Conservation (phyloP, 495 filamentous ascomycete genomes). For the Penicillium canescens region DNA sequence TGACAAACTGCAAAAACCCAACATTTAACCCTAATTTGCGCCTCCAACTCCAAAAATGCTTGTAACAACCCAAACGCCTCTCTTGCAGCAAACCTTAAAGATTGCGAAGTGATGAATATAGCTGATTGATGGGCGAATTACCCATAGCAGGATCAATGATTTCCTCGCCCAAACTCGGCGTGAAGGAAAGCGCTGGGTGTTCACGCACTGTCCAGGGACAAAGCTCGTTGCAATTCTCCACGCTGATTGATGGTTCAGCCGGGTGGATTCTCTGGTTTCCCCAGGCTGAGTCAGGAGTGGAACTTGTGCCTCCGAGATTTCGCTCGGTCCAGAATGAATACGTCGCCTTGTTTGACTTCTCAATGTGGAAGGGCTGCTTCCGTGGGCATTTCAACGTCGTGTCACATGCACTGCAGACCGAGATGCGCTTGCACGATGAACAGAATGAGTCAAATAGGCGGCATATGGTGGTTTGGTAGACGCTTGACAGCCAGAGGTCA, state of each 20-base stretch:
- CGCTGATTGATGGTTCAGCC: slow-evolving; percentile 33
- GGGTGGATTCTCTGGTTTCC: slow-evolving; percentile 45
- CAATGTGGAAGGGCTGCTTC: slow-evolving; percentile 32
- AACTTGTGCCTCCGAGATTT: slow-evolving; percentile 33
- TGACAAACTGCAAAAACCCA: not conserved
- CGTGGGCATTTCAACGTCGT: slow-evolving; percentile 39
- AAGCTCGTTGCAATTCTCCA: slow-evolving; percentile 45
- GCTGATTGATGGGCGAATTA: slow-evolving; percentile 35
- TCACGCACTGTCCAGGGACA: slow-evolving; percentile 48
- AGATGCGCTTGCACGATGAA: slow-evolving; percentile 40
- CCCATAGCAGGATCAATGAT: slow-evolving; percentile 40
- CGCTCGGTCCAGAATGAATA: slow-evolving; percentile 45
- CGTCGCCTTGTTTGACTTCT: slow-evolving; percentile 26
- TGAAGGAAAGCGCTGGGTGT: slow-evolving; percentile 36
- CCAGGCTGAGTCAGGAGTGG: slow-evolving; percentile 34
- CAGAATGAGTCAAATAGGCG: slow-evolving; percentile 40
- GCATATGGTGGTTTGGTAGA: slow-evolving; percentile 45
- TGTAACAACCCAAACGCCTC: slow-evolving; percentile 1
- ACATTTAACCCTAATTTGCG: not conserved
- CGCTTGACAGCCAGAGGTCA: slow-evolving; percentile 46
- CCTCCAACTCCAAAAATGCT: slow-evolving; percentile 3
- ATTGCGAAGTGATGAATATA: slow-evolving; percentile 42
- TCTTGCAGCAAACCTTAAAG: slow-evolving; percentile 19
- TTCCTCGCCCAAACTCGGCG: slow-evolving; percentile 38
- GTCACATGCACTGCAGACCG: slow-evolving; percentile 41